Base-by-base conservation (phyloP, 2,329 filamentous ascomycete species). In the Calonectria pauciramosa region DNA sequence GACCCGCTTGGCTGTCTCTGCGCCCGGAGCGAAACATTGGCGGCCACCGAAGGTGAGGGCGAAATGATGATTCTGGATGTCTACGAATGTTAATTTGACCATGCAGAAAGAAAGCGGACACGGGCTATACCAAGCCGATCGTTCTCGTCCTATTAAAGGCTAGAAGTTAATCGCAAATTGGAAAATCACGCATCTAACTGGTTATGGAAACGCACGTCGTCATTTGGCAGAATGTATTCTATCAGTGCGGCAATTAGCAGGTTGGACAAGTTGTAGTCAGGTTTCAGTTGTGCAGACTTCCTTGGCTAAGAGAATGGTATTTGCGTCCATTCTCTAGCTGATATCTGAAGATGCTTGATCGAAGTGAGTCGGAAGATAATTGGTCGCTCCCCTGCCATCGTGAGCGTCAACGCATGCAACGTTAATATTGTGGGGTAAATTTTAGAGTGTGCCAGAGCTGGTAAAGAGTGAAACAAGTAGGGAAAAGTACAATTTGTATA, bases 221-320 rank as follows among this genome's bases (percentile, higher is more conserved):
- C 77, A 4, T 76, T 78, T 0, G 77, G 77, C 0, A 78, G 68
- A 44, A 71, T 78, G 9, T 78, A 78, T 36, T 66, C 76, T 78
- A 2, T 5, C 4, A 28, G 0, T 13, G 6, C 0, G 0, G 0
- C 5, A 2, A 30, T 76, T 20, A 75, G 4, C 0, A 2, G 8
- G 13, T 7, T 6, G 0, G 13, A 3, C 2, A 2, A 6, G 6
- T 2, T 4, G 0, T 0, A 3, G n/a, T 70, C 41, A 56, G 64
- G 54, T 75, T 34, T 71, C 68, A 4, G 72, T 47, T 32, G 54
- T 68, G 7, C 60, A 9, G 4, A 65, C 60, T 65, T 65, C 60
- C 60, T 34, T 49, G 8, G 26, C 41, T 49, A 7, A 65, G 41
- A 49, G 60, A 65, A 65, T 78, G 77, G 14, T 78, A 78, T 18